Percentiles rank a stretch among this genome's conserved stretches.
phyloP scores from a whole-genome alignment of 305 asterid species.

The Ilex paraguariensis region DNA sequence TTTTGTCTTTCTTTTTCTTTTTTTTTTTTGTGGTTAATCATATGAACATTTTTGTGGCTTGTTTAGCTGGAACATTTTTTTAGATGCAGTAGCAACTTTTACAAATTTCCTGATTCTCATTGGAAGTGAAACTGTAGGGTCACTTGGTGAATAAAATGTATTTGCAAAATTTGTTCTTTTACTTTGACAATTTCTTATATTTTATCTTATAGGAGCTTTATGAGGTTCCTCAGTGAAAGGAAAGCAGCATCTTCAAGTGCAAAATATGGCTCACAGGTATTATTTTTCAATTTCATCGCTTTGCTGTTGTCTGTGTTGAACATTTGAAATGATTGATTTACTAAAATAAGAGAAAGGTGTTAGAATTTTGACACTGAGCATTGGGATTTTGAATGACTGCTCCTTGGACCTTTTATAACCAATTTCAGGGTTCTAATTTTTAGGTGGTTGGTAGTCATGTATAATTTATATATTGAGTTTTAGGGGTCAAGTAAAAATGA shows the following conservation, averaged over 20 bases:
- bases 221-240: slow-evolving; percentile 81
- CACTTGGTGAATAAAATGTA: too few species aligned
- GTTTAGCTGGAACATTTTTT: neutral
- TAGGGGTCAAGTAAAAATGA: too few species aligned
- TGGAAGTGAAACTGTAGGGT: too few species aligned
- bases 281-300: slow-evolving; percentile 1
- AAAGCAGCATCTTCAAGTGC: slow-evolving; percentile 53
- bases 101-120: too few species aligned
- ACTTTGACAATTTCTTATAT: slow-evolving; percentile 4
- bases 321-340: neutral
- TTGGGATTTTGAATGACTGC: neutral
- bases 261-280: slow-evolving; percentile 88
- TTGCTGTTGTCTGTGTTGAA: slow-evolving; percentile 3
- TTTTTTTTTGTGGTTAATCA: neutral
- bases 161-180: neutral
- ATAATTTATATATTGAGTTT: too few species aligned
- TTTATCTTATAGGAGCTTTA: slow-evolving; percentile 62
- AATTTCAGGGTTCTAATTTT: too few species aligned
- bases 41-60: neutral
- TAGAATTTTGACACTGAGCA: neutral
- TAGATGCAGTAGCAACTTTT: neutral
- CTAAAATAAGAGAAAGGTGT: neutral
- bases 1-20: too few species aligned
- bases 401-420: too few species aligned
- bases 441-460: too few species aligned